Base-by-base conservation (phyloP, 2,329 filamentous ascomycete genomes). In the Beauveria varroae region DNA sequence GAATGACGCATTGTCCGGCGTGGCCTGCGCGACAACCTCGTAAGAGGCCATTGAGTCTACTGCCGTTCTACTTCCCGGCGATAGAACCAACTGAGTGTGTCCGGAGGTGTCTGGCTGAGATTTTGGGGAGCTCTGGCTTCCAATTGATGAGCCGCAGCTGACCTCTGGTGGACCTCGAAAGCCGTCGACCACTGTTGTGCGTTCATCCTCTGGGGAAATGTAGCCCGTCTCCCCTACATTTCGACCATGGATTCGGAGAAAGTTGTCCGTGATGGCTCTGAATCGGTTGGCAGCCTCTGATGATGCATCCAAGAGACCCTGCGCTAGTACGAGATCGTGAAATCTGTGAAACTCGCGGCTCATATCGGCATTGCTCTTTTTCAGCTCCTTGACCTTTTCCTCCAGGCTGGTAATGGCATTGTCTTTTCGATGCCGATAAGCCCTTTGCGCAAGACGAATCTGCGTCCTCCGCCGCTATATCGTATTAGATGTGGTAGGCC, bases 391-490 rank as follows among this genome's bases (percentile, higher is more conserved):
- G 28, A 93, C 89, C 63, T 87, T 82, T 59, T 84, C 81, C 69
- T 91, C 87, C 12, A 96, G 79, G 1, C 84, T 85, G 30, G 85
- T 82, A 61, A 96, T 93, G 5, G 89, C 89, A 24, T 83, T 87
- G 70, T 96, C 92, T 74, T 96, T 96, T 57, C 92, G 86, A 68
- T 89, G 85, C 18, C 92, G 85, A 70, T 96, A 96, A 1, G 91
- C 91, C 65, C 91, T 81, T 72, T 96, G 92, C 2, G 92, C 92
- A 60, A 93, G 82, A 26, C 92, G 86, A 65, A 96, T 95, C 71
- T 96, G 92, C 5, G 90, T 93, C 60, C 92, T 84, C 57, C 92
- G 88, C 64, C 91, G 87, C 89, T 90, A 46, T 30, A 53, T 63
- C 51, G 24, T 64, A 64, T 73, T 62, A 72, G 68, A 60, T 14